Evolutionary conservation across 1,284 basidiomycete species (phyloP), one percentile per base, ranked within the genome.

Genomic region (Earliella scabrosa): DNA sequence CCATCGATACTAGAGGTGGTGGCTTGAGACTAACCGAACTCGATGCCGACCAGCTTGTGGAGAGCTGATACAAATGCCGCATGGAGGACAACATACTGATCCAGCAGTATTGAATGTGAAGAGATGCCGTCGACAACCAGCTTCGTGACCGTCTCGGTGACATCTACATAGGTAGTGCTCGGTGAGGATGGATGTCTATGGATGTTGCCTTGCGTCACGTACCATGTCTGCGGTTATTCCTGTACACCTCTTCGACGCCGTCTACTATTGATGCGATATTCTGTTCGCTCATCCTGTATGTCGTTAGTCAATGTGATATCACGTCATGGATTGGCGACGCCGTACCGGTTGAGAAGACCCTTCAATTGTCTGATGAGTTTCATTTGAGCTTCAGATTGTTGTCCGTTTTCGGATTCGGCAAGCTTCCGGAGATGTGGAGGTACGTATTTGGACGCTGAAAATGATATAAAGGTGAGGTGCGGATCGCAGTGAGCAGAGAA

Each of bases 1-100:
- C 5, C 32, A 34, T 34, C 10, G 16, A 16, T 10, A 34, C 32
- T 2, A 10, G 5, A 34, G n/a, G 32, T 34, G 32, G 11, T 2
- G 9, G 11, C 13, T 34, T 16, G 32, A 34, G 34, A 70, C 79
- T 61, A 76, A 86, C 94, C 95, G 66, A 98, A 97, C 66, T 98
- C 97, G 41, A 95, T 77, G 1, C 97, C 96, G 14, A 97, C 77
- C 13, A 94, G 80, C 67, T 90, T 91, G 74, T 97, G 87, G 43
- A 98, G 75, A 45, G 88, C 86, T 1, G 92, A 88, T 24, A 97
- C 85, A 40, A 99, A 86, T 0, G 93, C 91, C 0, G 95, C 95
- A 68, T 98, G 89, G 4, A 98, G 80, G 14, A 95, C 88, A 48
- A 98, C 92, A 66, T 95, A 96, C 2, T 92, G 93, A 70, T 98